Percentiles rank a stretch among this genome's conserved stretches.
phyloP scores from a whole-genome alignment of 2,329 filamentous ascomycete species.

The Hymenoscyphus infarciens region DNA sequence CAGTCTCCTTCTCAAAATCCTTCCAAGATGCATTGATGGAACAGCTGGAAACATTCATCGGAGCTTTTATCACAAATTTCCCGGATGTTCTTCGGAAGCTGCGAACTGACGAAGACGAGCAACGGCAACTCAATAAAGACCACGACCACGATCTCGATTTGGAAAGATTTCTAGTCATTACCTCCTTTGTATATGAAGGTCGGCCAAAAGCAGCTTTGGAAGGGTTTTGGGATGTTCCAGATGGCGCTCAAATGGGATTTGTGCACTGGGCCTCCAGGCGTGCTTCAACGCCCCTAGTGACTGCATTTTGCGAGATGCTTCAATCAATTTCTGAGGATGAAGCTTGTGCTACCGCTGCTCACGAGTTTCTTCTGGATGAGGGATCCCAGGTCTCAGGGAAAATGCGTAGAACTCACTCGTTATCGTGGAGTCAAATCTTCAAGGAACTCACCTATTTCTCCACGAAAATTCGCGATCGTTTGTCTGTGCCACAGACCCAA shows the following conservation, averaged over 20 bases:
- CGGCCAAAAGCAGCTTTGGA: slow-evolving; percentile 74
- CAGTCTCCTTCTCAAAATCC: slow-evolving; percentile 63
- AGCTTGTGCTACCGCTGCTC: slow-evolving; percentile 77
- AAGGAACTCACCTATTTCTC: slow-evolving; percentile 84
- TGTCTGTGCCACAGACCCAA: slow-evolving; percentile 51
- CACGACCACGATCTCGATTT: slow-evolving; percentile 70
- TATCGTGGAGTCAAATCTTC: slow-evolving; percentile 93
- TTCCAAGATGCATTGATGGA: slow-evolving; percentile 73
- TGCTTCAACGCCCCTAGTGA: slow-evolving; percentile 92
- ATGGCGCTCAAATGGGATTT: slow-evolving; percentile 91
- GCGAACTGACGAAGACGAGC: slow-evolving; percentile 85
- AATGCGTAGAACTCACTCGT: slow-evolving; percentile 75
- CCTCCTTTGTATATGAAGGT: slow-evolving; percentile 86
- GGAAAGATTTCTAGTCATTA: slow-evolving; percentile 87
- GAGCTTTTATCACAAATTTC: slow-evolving; percentile 92
- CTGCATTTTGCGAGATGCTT: slow-evolving; percentile 95
- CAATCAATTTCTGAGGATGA: slow-evolving; percentile 81
- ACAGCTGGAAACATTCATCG: slow-evolving; percentile 81
- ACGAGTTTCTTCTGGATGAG: slow-evolving; percentile 88
- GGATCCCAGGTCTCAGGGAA: slow-evolving; percentile 69
- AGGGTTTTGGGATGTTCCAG: slow-evolving; percentile 87
- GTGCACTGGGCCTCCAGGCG: slow-evolving; percentile 95
- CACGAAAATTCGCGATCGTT: slow-evolving; percentile 70
- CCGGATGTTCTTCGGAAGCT: slow-evolving; percentile 85
- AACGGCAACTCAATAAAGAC: slow-evolving; percentile 63